Conservation (phyloP, 768 basidiomycete genomes). For the Russula foetens region DNA sequence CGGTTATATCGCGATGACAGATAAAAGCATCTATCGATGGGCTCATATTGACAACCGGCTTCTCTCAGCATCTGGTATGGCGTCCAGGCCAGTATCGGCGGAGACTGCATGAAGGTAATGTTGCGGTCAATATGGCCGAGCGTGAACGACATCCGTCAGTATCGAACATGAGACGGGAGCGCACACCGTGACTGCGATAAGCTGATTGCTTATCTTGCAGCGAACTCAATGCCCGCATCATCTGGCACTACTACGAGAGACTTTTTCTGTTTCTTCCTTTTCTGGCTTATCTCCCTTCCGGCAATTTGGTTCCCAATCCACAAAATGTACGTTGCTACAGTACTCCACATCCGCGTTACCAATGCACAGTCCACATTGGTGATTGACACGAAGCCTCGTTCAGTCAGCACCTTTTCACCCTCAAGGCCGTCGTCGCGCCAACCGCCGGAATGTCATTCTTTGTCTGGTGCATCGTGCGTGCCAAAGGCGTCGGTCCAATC, state of each 20-base stretch:
- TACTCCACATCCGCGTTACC: conserved; percentile 5
- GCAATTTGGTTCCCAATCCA: conserved; percentile 81
- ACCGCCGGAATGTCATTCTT: conserved; percentile 65
- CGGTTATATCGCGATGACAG: conserved; percentile 22
- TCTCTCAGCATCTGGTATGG: conserved; percentile 63
- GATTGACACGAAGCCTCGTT: not conserved
- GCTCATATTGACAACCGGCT: not conserved
- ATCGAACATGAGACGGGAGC: not conserved
- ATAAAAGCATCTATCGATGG: not conserved
- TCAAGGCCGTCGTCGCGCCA: conserved; percentile 69
- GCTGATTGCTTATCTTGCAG: conserved; percentile 27
- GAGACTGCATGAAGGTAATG: conserved; percentile 66
- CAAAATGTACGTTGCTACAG: conserved; percentile 42
- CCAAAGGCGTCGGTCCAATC: conserved; percentile 70
- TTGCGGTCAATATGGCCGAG: conserved; percentile 72
- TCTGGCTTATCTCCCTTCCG: conserved; percentile 74
- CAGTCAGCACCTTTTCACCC: conserved; percentile 70
- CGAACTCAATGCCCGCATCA: conserved; percentile 63
- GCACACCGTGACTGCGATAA: not conserved
- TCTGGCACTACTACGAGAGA: conserved; percentile 70
- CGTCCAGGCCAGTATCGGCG: conserved; percentile 78
- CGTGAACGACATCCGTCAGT: conserved; percentile 55
- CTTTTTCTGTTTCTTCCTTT: conserved; percentile 79
- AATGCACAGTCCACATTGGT: conserved; percentile 5
- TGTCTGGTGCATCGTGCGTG: conserved; percentile 71